Conservation (phyloP, 2,329 filamentous ascomycete genomes). For the Trichoderma semiorbis region DNA sequence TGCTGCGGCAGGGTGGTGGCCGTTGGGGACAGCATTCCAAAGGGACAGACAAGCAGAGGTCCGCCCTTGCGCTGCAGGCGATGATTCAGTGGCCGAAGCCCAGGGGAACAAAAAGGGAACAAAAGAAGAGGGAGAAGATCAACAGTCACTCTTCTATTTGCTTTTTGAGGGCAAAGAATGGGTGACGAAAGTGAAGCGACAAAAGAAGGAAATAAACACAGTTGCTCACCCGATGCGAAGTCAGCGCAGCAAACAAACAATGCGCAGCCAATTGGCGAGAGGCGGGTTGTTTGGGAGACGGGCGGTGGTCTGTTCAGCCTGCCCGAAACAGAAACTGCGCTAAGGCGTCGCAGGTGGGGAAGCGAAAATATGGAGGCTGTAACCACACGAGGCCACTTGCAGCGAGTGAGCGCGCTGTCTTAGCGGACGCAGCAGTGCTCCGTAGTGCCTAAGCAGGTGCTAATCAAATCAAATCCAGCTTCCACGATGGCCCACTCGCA, state of each 20-base stretch:
- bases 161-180: not conserved
- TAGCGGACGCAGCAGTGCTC: not conserved
- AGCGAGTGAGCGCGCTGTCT: not conserved
- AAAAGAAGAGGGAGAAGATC: not conserved
- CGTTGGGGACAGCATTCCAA: conserved; percentile 7
- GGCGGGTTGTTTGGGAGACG: conserved; percentile 19
- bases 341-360: conserved; percentile 7
- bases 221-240: conserved; percentile 11
- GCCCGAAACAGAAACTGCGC: conserved; percentile 16
- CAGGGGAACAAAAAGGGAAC: not conserved
- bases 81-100: not conserved
- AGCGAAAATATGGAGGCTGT: conserved; percentile 4
- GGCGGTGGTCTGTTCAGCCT: conserved; percentile 6
- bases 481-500: not conserved
- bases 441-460: not conserved
- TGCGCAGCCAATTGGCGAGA: conserved; percentile 11
- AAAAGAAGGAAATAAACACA: not conserved
- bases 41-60: conserved; percentile 1
- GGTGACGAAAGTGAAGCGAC: not conserved
- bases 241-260: conserved; percentile 15
- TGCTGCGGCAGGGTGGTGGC: conserved; percentile 1
- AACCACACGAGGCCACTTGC: not conserved
- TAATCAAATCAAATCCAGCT: not conserved
- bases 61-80: conserved; percentile 12
- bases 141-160: not conserved